Evolutionary conservation across 306 rosid species (phyloP), one percentile per base, ranked within the genome.

Genomic region (Prosopis cineraria): DNA sequence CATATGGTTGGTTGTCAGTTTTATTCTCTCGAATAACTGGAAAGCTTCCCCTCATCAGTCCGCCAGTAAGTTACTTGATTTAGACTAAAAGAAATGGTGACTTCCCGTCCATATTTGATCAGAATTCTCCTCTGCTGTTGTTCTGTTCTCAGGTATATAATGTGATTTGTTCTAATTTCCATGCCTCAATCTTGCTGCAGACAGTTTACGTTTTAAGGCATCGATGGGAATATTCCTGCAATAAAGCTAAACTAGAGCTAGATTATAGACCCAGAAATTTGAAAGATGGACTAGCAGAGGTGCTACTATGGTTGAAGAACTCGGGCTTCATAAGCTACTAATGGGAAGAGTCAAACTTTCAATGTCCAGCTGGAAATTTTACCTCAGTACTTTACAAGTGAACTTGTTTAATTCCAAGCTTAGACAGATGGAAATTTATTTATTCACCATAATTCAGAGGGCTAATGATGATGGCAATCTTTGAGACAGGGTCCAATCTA

Each of bases 1-100:
- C 69, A 4, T 95, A 89, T 70, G 97, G 96, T 3, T 89, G 97
- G 96, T 40, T 83, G 52, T 88, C 83, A 1, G 87, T 95, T 79
- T 37, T 87, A 1, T 16, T 88, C 79, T 86, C 92, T 39, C 86
- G 91, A 72, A 56, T 95, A 76, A 82, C 93, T 0, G 93, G 97
- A 80, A 88, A 78, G 79, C 87, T 89, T 65, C 99, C 99, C 66
- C 73, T 93, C 77, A 87, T 95, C 83, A 91, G 97, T 81, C 99
- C 98, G 14, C 98, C 93, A 80, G 99, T 95, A 76, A 70, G 91
- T 70, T 56, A 56, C 39, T 79, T 72, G 14, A 24, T 90, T 77
- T 50, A 71, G 47, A 10, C 43, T 29, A 34, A 43, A 37, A 66
- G 10, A 36, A 66, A 39, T 12, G 17, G 22, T 37, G 17, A 20